Evolutionary conservation across 768 basidiomycete species (phyloP).

Genomic region (Termitomyces sp.): DNA sequence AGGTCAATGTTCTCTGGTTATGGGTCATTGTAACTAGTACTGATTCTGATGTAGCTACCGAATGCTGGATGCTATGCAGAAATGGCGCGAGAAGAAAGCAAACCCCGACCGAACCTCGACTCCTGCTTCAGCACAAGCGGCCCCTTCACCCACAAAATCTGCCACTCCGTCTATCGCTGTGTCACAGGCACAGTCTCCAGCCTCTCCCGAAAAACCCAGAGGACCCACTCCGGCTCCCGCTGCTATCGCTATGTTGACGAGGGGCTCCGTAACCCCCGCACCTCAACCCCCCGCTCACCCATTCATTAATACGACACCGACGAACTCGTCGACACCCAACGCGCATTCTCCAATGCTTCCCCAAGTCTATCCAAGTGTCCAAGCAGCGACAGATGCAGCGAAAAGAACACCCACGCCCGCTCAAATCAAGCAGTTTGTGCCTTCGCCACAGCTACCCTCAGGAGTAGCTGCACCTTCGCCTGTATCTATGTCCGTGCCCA

Average conservation of each 20-base stretch:
- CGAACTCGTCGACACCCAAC: conserved; percentile 21
- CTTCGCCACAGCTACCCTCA: conserved; percentile 17
- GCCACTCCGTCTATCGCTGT: conserved; percentile 25
- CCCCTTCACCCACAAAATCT: conserved; percentile 21
- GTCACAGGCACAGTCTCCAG: conserved; percentile 26
- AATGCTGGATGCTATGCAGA: conserved; percentile 47
- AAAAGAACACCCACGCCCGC: conserved; percentile 33
- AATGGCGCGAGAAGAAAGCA: conserved; percentile 22
- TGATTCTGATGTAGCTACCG: conserved; percentile 38
- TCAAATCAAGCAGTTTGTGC: conserved; percentile 18
- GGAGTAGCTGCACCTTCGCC: conserved; percentile 14
- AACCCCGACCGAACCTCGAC: conserved; percentile 18
- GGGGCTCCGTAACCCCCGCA: conserved; percentile 29
- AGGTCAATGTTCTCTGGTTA: conserved; percentile 32
- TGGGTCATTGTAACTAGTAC: background rate
- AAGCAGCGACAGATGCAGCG: conserved; percentile 27
- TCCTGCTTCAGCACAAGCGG: conserved; percentile 10
- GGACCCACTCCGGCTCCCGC: conserved; percentile 23
- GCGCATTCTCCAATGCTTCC: conserved; percentile 29
- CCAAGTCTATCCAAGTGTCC: conserved; percentile 29
- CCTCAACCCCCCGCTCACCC: conserved; percentile 26
- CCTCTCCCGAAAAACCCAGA: conserved; percentile 23
- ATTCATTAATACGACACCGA: conserved; percentile 29
- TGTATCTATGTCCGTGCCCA: conserved; percentile 5
- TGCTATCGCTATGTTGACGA: conserved; percentile 20